Evolutionary conservation across 1,284 basidiomycete species (phyloP), one percentile per base, ranked within the genome.

Genomic region (Cystobasidiaceae sp.): DNA sequence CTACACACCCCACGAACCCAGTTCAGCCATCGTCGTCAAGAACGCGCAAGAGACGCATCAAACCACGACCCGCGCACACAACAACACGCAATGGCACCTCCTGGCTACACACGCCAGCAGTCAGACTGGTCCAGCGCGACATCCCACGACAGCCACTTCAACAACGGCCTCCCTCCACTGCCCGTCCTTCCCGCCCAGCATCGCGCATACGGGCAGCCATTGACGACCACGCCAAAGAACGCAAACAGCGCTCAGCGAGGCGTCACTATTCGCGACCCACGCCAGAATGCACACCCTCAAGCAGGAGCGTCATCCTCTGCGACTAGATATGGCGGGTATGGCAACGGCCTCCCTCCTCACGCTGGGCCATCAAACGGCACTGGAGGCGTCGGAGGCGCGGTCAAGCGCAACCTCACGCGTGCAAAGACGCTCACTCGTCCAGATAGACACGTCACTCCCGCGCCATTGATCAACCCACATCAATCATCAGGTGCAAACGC

Each of bases 381-480:
- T 8, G 58, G 46, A n/a, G 17, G 28, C 19, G 19, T 48, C 62
- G 23, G n/a, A n/a, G 49, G 46, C 39, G 54, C 51, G 23, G 51
- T 56, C 17, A 37, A 44, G 34, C 66, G 64, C 39, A 70, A 74
- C 17, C 74, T 79, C 25, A 76, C 74, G 28, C 83, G 93, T 67
- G 89, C 88, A 74, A 97, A 96, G 81, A 98, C 94, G 2, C 85
- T 99, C 71, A 97, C 91, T 58, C 84, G 92, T 61, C 96, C 94
- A 71, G 94, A 98, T 80, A 86, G 94, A 65, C 84, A 89, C 75
- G 89, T 97, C 66, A 91, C 90, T 9, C 89, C 92, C 41, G 87
- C 89, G 13, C 94, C 96, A 0, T 85, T 99, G 73, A 93, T 99
- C 74, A 93, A 90, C 65, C 86, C 67, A 9, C 52, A 56, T 27